A percentile compares a stretch with the other conserved stretches of the same genome.
phyloP scores from a whole-genome alignment of 1,139 yeast species.

The Spathaspora sp. region DNA sequence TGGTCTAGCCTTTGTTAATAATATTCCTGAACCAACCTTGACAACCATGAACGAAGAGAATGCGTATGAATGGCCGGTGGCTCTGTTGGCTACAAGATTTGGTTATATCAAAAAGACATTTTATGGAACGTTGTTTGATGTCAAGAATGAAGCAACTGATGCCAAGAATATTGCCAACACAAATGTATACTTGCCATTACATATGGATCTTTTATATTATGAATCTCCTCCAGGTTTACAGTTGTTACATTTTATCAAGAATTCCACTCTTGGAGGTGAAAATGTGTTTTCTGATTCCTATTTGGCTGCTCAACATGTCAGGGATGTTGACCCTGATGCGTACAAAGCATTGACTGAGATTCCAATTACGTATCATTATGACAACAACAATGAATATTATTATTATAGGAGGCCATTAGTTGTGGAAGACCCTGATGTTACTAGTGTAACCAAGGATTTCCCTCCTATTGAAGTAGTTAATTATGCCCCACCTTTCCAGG shows the following conservation, averaged over 20 bases:
- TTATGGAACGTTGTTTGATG: constrained; percentile 75
- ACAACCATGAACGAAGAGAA: constrained; percentile 29
- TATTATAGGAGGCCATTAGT: constrained; percentile 65
- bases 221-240: constrained; percentile 87
- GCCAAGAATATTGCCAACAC: constrained; percentile 82
- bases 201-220: constrained; percentile 77
- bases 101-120: constrained; percentile 76
- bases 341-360: constrained; percentile 60
- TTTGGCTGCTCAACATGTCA: constrained; percentile 59
- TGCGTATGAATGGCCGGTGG: constrained; percentile 39
- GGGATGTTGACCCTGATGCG: constrained; percentile 58
- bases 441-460: constrained; percentile 20
- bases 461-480: constrained; percentile 57
- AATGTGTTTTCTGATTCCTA: constrained; percentile 75
- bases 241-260: constrained; percentile 63
- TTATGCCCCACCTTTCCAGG: constrained; percentile 86
- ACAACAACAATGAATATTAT: constrained; percentile 63
- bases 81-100: constrained; percentile 54
- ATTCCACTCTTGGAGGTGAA: constrained; percentile 68
- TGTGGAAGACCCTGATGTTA: constrained; percentile 51
- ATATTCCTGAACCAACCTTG: constrained; percentile 42
- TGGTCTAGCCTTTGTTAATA: constrained; percentile 59
- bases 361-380: constrained; percentile 72
- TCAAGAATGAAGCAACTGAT: constrained; percentile 50
- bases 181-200: constrained; percentile 64